Base-by-base conservation (phyloP, 169 alveolate genomes). In the Plasmodium reichenowi region DNA sequence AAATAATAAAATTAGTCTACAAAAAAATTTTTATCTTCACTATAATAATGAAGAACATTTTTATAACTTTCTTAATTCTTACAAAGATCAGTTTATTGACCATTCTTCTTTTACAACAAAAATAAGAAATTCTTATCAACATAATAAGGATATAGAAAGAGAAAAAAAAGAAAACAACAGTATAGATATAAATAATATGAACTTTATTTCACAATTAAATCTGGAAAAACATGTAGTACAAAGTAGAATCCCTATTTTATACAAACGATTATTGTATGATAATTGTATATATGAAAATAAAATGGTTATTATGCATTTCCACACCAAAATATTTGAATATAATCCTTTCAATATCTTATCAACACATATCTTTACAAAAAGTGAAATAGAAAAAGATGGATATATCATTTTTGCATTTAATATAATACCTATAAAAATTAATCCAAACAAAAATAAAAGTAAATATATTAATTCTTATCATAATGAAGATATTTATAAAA, bases 331-430 rank as follows among this genome's bases (percentile, higher is more conserved):
- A 67, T 45, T 58, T 43, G 83, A 52, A 24, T 58, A 22, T 45
- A 72, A 66, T 9, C 80, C 90, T 20, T 60, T 72, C 20, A 72
- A 72, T 26, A 71, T 70, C 20, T 43, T 80, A 15, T 80, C 71
- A 10, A 52, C 83, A 24, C 90, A 80, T 45, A 70, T 80, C 29
- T 80, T 80, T 47, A 70, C 83, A 20, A 59, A 48, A 43, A 38
- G 45, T 24, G 73, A 66, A 26, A 32, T 80, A 72, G 45, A 32
- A 32, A 59, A 70, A 70, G 90, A 72, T 45, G 63, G 72, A 22
- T 80, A 80, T 26, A 54, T 80, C 3, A 58, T 80, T 80, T 80
- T 80, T 70, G 83, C 90, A 12, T 68, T 80, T 63, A 70, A 80
- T 20, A 12, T 80, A 48, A 58, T 59, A 20, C 88, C 88, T 43